Conservation (phyloP, 495 filamentous ascomycete species). For the Hypoxylon subgilvum region DNA sequence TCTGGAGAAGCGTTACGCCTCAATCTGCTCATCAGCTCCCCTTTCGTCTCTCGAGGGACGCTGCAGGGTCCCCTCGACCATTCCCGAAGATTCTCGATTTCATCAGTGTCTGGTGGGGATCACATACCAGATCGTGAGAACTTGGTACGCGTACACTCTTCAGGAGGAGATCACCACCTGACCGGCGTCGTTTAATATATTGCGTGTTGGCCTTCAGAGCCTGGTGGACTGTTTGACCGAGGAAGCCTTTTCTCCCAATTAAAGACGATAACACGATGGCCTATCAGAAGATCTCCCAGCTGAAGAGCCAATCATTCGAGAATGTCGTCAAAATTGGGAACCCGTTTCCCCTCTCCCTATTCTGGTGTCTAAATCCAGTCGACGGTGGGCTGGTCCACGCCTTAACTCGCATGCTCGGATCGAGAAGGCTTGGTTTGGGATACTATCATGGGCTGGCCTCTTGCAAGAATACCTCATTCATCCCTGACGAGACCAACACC, state of each 20-base stretch:
- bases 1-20: conserved; percentile 27
- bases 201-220: conserved; percentile 16
- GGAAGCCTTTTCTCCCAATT: conserved; percentile 24
- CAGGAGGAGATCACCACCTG: conserved; percentile 23
- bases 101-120: conserved; percentile 13
- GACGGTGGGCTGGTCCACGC: conserved; percentile 6
- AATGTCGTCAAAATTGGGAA: conserved; percentile 3
- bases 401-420: background rate
- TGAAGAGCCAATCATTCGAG: conserved; percentile 10
- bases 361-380: conserved; percentile 1
- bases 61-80: conserved; percentile 16
- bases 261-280: conserved; percentile 21
- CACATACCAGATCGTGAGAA: conserved; percentile 16
- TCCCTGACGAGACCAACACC: conserved; percentile 11
- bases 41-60: conserved; percentile 18
- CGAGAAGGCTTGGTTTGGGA: conserved; percentile 2
- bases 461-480: conserved; percentile 5
- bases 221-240: conserved; percentile 19
- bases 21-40: conserved; percentile 28
- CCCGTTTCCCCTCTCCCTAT: conserved; percentile 3
- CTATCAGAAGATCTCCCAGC: conserved; percentile 19
- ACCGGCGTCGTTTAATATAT: conserved; percentile 32
- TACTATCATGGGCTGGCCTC: background rate
- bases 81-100: conserved; percentile 33
- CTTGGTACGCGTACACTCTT: conserved; percentile 11